Base-by-base conservation (phyloP, 345 rosid genomes). In the Gossypium thurberi region DNA sequence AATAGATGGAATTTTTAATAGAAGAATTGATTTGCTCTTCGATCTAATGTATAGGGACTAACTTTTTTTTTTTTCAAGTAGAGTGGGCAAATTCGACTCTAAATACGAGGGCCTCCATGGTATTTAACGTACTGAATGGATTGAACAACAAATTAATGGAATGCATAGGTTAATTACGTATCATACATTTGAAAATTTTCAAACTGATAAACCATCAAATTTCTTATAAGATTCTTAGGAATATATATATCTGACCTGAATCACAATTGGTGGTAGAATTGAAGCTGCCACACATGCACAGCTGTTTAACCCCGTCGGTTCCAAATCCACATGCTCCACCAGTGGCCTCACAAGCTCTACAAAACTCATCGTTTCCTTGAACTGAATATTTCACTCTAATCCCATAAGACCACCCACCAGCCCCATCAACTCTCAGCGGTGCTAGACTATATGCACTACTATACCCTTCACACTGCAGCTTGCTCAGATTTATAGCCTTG, bases 181-280 rank as follows among this genome's bases (percentile, higher is more conserved):
- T 33, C 7, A 33, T 33, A 5, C 40, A 5, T 33, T 33, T 33
- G 40, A 33, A 33, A 33, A 33, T 33, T 33, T 33, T 33, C 40
- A 33, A 33, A 5, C 40, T 33, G 40, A 33, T 33, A 33, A 33
- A 5, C 40, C 40, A 33, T 33, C 40, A 5, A 33, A 33, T 33
- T 33, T 33, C 40, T 33, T 33, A 33, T 33, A 33, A 33, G 40
- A 33, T 5, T 5, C 40, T 5, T 33, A 33, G 7, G 40, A 33
- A 33, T 33, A 5, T 33, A 33, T 3, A 67, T 59, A 8, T 60
- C 37, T 46, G 6, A 84, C 93, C 94, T 47, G 91, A 85, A 44
- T 95, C 99, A 74, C 97, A 95, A 70, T 89, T 92, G 7, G 93
- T 86, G 2, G 98, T 86, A 75, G 98, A 88, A 77, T 92, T 95